phyloP scores from a whole-genome alignment of 441 rosid genomes.

The Syzygium malaccense region DNA sequence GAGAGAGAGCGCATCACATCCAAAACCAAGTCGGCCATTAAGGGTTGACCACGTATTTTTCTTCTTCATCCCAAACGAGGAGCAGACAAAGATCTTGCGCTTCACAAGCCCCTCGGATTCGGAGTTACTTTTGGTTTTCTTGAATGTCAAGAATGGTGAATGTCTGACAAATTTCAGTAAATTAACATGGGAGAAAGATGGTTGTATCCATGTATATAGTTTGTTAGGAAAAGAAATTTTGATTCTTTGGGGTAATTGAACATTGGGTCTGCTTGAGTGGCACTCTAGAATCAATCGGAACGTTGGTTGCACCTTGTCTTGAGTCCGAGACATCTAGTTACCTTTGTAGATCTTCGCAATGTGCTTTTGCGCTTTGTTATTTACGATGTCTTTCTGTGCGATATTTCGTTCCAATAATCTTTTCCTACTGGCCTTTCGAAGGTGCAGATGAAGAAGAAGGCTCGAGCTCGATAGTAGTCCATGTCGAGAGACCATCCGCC shows the following conservation, averaged over 20 bases:
- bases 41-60: slow-evolving; percentile 5
- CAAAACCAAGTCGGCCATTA: slow-evolving; percentile 25
- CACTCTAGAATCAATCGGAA: neutral
- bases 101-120: neutral
- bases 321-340: neutral
- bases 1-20: slow-evolving; percentile 32
- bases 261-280: neutral
- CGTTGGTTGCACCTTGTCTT: neutral
- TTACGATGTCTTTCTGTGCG: neutral
- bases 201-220: slow-evolving; percentile 1
- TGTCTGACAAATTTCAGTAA: slow-evolving; percentile 33
- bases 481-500: neutral
- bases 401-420: neutral
- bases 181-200: slow-evolving; percentile 16
- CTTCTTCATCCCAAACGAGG: slow-evolving; percentile 9
- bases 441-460: neutral
- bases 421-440: neutral
- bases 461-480: neutral
- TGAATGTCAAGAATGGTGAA: slow-evolving; percentile 5
- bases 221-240: neutral
- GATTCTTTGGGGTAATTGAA: neutral
- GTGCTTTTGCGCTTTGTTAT: neutral
- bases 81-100: slow-evolving; percentile 11
- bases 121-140: neutral
- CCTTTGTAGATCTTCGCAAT: neutral